Evolutionary conservation across 2,329 filamentous ascomycete species (phyloP).

Genomic region (Cordyceps fumosorosea): DNA sequence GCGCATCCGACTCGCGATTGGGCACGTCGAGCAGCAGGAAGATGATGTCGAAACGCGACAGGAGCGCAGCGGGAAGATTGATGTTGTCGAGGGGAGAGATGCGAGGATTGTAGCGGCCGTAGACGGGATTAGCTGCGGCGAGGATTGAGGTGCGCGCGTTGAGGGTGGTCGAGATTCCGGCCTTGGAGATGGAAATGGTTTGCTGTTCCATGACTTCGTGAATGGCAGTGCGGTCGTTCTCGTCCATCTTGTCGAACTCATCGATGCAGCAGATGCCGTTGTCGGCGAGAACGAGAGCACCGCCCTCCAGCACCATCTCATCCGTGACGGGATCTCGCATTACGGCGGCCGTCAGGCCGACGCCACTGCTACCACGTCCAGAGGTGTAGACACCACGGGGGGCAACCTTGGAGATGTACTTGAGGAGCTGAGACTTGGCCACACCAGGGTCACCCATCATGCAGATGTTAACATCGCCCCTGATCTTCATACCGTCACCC

Average conservation of each 20-base stretch:
- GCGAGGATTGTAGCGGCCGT: slow-evolving; percentile 95
- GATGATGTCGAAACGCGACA: slow-evolving; percentile 94
- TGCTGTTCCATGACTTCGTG: slow-evolving; percentile 89
- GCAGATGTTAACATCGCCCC: slow-evolving; percentile 97
- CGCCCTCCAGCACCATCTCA: slow-evolving; percentile 77
- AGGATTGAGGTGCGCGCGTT: slow-evolving; percentile 95
- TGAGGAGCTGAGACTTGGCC: slow-evolving; percentile 95
- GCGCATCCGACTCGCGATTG: slow-evolving; percentile 80
- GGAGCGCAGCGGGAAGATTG: slow-evolving; percentile 91
- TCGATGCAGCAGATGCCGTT: slow-evolving; percentile 84
- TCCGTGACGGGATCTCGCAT: slow-evolving; percentile 81
- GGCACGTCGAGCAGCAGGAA: slow-evolving; percentile 96
- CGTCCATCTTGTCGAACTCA: slow-evolving; percentile 87
- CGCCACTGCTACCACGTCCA: slow-evolving; percentile 72
- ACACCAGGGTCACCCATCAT: slow-evolving; percentile 99
- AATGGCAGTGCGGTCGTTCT: slow-evolving; percentile 73
- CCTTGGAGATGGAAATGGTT: slow-evolving; percentile 78
- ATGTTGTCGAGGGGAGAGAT: slow-evolving; percentile 98
- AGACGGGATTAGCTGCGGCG: slow-evolving; percentile 92
- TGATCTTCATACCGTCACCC: slow-evolving; percentile 97
- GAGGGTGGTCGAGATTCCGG: slow-evolving; percentile 65
- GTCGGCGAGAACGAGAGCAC: slow-evolving; percentile 71
- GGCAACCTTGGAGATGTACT: slow-evolving; percentile 97
- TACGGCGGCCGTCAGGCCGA: slow-evolving; percentile 75
- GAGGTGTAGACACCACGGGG: slow-evolving; percentile 85